Percentiles rank a stretch among this genome's conserved stretches.
phyloP scores from a whole-genome alignment of 1,284 basidiomycete species.

The Coniophora puteana region DNA sequence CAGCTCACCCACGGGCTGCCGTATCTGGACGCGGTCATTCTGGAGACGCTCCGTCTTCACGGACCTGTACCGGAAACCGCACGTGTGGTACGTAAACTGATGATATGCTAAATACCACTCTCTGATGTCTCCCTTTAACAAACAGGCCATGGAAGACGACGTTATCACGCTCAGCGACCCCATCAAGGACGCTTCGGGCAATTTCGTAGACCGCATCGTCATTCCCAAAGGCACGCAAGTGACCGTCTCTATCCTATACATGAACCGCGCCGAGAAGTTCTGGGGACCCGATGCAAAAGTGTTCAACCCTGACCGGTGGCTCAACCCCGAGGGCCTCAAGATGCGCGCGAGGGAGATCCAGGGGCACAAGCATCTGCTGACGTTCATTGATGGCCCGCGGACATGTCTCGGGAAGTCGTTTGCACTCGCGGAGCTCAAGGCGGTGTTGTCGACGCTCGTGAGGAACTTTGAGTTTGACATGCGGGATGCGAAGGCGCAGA shows the following conservation, averaged over 20 bases:
- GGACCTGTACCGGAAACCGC: slow-evolving; percentile 7
- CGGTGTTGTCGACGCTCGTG: slow-evolving; percentile 41
- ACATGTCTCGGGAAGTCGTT: slow-evolving; percentile 43
- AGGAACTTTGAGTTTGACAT: slow-evolving; percentile 42
- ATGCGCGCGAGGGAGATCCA: slow-evolving; percentile 31
- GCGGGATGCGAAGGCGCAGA: slow-evolving; percentile 31
- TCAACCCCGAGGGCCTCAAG: slow-evolving; percentile 21
- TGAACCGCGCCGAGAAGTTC: slow-evolving; percentile 45
- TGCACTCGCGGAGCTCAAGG: slow-evolving; percentile 35
- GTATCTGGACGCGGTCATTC: slow-evolving; percentile 33
- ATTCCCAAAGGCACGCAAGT: slow-evolving; percentile 43
- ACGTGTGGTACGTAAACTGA: slow-evolving; percentile 25
- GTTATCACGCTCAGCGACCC: slow-evolving; percentile 45
- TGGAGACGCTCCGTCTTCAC: slow-evolving; percentile 19
- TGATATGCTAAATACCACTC: slow-evolving; percentile 8
- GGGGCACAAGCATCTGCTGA: slow-evolving; percentile 40
- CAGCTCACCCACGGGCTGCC: slow-evolving; percentile 29
- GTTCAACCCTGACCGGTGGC: slow-evolving; percentile 51
- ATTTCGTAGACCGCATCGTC: slow-evolving; percentile 31
- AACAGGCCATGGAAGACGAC: slow-evolving; percentile 47
- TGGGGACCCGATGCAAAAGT: slow-evolving; percentile 48
- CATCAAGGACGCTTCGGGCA: slow-evolving; percentile 26
- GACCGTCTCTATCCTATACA: slow-evolving; percentile 35
- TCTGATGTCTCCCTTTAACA: too few species aligned
- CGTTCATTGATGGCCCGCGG: slow-evolving; percentile 47